These are phyloP conservation scores for Xylaria sp. DNA, from an alignment of 2,329 filamentous ascomycete species.

Conservation along the genomic window DNA sequence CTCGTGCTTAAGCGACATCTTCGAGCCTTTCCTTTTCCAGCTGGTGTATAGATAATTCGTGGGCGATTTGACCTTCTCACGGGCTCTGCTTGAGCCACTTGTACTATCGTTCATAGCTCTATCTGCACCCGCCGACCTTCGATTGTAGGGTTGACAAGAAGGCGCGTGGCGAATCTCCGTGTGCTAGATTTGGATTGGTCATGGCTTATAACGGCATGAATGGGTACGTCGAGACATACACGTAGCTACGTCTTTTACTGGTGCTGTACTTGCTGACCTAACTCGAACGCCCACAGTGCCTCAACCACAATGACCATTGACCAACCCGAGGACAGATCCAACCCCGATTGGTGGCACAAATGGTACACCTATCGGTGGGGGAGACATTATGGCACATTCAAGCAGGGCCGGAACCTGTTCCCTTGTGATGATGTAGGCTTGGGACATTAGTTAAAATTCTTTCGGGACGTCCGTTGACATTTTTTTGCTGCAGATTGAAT, in stretches of 20 bases:
- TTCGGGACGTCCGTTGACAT: constrained; percentile 22
- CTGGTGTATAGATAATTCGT: constrained; percentile 23
- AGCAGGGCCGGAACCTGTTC: constrained; percentile 76
- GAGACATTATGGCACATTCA: constrained; percentile 74
- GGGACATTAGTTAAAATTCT: not conserved
- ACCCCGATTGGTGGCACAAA: constrained; percentile 33
- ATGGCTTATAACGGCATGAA: constrained; percentile 36
- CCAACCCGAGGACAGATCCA: constrained; percentile 17
- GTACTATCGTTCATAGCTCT: not conserved
- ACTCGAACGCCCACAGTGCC: constrained; percentile 22
- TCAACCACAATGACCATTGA: constrained; percentile 30
- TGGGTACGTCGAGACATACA: constrained; percentile 29
- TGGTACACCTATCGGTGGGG: constrained; percentile 62
- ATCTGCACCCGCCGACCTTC: constrained; percentile 11
- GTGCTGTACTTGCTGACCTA: constrained; percentile 6
- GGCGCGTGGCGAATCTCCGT: constrained; percentile 22
- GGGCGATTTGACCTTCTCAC: constrained; percentile 22
- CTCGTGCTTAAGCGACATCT: constrained; percentile 33
- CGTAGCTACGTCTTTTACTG: constrained; percentile 1
- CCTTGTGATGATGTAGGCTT: constrained; percentile 77
- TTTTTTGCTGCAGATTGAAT: constrained; percentile 66
- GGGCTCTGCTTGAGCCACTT: constrained; percentile 23
- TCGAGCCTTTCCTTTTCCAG: constrained; percentile 30
- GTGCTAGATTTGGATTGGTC: constrained; percentile 20
- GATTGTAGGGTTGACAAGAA: constrained; percentile 1